Percentiles rank a stretch among this genome's conserved stretches.
Conservation (phyloP, 148 eudicot genomes). For the Linanthus parryae region DNA sequence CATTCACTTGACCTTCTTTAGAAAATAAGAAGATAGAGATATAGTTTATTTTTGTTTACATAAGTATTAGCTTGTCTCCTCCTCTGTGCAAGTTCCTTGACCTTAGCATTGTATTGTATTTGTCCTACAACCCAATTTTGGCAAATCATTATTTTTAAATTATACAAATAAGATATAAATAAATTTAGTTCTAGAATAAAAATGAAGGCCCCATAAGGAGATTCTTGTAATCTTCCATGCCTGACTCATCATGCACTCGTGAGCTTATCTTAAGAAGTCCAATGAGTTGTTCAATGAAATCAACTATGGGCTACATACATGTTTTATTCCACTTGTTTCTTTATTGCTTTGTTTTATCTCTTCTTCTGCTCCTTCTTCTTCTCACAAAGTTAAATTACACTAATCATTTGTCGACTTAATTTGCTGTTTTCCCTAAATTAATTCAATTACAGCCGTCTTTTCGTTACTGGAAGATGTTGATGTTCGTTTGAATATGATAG, state of each 20-base stretch:
- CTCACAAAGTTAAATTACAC: too few species aligned
- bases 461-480: too few species aligned
- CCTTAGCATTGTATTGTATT: constrained; percentile 21
- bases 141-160: background rate
- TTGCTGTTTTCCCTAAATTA: constrained; percentile 3
- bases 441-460: too few species aligned
- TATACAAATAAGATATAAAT: too few species aligned
- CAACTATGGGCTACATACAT: constrained; percentile 12
- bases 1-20: too few species aligned
- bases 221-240: constrained; percentile 26
- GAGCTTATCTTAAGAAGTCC: constrained; percentile 19
- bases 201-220: constrained; percentile 20
- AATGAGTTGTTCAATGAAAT: constrained; percentile 27
- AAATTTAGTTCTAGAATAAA: constrained; percentile 1
- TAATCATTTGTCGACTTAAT: constrained; percentile 11
- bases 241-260: constrained; percentile 26
- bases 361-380: too few species aligned
- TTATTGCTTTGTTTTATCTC: background rate
- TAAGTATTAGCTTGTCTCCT: background rate
- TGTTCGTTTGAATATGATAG: too few species aligned
- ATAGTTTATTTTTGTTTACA: background rate
- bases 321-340: constrained; percentile 11
- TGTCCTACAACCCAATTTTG: constrained; percentile 9
- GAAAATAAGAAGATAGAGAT: background rate
- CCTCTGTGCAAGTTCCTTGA: constrained; percentile 20